Evolutionary conservation across 257 asterid species (phyloP), one percentile per base, ranked within the genome.

Genomic region (Nicotiana paniculata): DNA sequence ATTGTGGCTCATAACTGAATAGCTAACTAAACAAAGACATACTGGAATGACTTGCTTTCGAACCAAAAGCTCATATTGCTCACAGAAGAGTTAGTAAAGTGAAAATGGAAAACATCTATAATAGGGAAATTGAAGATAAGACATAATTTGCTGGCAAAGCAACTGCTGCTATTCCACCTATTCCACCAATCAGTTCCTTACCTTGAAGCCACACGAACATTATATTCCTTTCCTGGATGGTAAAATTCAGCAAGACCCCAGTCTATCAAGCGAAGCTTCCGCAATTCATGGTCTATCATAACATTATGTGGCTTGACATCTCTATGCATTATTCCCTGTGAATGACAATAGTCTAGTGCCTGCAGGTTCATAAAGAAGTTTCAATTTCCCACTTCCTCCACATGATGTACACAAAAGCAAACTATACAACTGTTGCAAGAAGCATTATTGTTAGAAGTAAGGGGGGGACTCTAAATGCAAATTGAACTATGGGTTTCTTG

Each of bases 221-320:
- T 93, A 85, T 91, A 93, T 59, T 93, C 97, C 87, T 91, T 91
- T 55, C 95, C 93, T 4, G 97, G 95, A 88, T 93, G 97, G 83
- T 93, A 90, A 86, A 90, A 90, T 83, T 90, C 93, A 21, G 93
- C 93, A 84, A 90, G 90, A 33, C 97, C 97, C 97, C 97, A 93
- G 78, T 93, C 95, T 43, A 93, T 93, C 94, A 93, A 82, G 32
- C 97, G 95, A 79, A 93, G 93, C 85, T 93, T 93, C 59, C 97
- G 85, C 86, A 93, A 86, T 81, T 90, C 97, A 70, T 93, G 97
- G 85, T 93, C 97, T 85, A 93, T 93, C 97, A 92, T 93, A 46
- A 93, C 97, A 87, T 93, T 93, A 82, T 93, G 97, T 63, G 97
- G 97, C 88, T 93, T 93, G 62, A 93, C 95, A 88, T 93, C 97